Conservation (phyloP, 306 rosid genomes). For the Vigna trinervia region DNA sequence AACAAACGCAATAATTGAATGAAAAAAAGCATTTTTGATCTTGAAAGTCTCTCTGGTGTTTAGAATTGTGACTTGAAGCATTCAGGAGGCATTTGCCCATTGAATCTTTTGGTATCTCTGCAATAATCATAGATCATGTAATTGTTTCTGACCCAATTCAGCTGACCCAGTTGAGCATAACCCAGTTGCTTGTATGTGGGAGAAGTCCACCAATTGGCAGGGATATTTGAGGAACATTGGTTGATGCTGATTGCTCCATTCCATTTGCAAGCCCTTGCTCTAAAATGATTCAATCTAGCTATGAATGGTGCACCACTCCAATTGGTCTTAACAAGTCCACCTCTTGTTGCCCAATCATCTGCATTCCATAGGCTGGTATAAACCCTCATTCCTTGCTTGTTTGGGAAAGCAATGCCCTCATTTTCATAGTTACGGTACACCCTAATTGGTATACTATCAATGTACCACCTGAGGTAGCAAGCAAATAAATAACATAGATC, state of each 20-base stretch:
- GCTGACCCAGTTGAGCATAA: constrained; percentile 50
- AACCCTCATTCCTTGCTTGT: constrained; percentile 77
- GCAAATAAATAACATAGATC: constrained; percentile 2
- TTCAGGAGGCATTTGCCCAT: constrained; percentile 64
- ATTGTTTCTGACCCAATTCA: constrained; percentile 64
- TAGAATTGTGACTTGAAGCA: constrained; percentile 62
- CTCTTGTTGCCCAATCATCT: constrained; percentile 86
- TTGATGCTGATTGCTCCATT: constrained; percentile 60
- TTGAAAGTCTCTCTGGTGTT: neutral
- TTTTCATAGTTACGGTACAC: constrained; percentile 74
- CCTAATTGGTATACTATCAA: constrained; percentile 75
- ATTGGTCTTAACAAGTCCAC: constrained; percentile 72
- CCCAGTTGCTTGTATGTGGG: constrained; percentile 54
- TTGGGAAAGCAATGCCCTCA: constrained; percentile 70
- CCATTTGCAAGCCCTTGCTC: constrained; percentile 85
- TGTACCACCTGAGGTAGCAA: constrained; percentile 66
- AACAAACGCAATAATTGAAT: no score
- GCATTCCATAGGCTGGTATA: constrained; percentile 80
- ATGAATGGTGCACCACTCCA: constrained; percentile 76
- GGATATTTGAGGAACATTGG: constrained; percentile 57
- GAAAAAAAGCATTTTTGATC: no score
- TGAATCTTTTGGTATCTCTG: constrained; percentile 66
- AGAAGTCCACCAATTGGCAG: constrained; percentile 76
- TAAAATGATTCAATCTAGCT: constrained; percentile 58
- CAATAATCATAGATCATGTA: constrained; percentile 84